Conservation (phyloP, 169 alveolate species). For the Plasmodium relictum region DNA sequence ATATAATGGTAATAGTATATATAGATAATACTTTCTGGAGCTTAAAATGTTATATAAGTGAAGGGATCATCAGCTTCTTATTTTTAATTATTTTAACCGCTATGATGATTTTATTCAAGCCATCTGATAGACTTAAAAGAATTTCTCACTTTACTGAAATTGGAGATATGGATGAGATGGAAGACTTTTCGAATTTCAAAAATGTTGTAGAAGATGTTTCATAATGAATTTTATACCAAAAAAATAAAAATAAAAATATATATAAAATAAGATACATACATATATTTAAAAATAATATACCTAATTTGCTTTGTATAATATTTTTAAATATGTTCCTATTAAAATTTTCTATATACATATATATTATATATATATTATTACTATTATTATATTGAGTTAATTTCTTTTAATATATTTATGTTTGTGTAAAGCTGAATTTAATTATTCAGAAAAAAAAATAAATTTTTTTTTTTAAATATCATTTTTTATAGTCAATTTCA, state of each 20-base stretch:
- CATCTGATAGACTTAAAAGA: conserved; percentile 74
- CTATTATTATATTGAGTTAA: too few relatives aligned
- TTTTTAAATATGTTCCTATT: conserved; percentile 6
- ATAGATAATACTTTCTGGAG: conserved; percentile 54
- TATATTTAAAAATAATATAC: too few relatives aligned
- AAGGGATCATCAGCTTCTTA: conserved; percentile 61
- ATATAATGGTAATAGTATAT: conserved; percentile 45
- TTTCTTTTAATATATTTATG: too few relatives aligned
- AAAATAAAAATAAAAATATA: conserved; percentile 3
- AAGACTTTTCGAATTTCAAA: conserved; percentile 62
- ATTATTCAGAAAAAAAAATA: too few relatives aligned
- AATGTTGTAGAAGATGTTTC: conserved; percentile 44
- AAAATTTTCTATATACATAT: background rate
- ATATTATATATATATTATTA: too few relatives aligned
- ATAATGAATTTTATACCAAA: background rate
- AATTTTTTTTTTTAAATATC: too few relatives aligned
- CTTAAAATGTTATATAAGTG: conserved; percentile 65
- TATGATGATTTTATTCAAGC: conserved; percentile 59
- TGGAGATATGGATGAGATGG: conserved; percentile 78
- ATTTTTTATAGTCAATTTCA: too few relatives aligned
- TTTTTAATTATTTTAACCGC: conserved; percentile 66
- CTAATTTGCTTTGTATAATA: background rate
- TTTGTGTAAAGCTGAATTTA: too few relatives aligned
- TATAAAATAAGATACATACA: too few relatives aligned
- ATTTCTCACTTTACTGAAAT: conserved; percentile 78